These are phyloP conservation scores for Penicillium silybi DNA, from an alignment of 495 filamentous ascomycete genomes.

Conservation along the genomic window DNA sequence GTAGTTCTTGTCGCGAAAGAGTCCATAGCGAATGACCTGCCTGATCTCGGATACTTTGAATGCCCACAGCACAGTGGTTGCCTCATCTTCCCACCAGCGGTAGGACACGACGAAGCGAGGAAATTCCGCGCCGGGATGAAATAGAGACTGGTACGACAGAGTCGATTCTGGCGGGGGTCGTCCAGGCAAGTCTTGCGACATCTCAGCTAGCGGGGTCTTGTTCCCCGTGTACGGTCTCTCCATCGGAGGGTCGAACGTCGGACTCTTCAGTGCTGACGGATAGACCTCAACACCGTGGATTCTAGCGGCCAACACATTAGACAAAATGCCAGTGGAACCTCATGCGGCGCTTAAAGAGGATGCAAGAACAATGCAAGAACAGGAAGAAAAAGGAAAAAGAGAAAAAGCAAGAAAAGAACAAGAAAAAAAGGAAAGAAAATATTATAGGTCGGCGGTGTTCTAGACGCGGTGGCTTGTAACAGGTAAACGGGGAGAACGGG, in stretches of 20 bases:
- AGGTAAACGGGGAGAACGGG: not conserved
- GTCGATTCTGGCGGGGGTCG: constrained; percentile 5
- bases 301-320: constrained; percentile 11
- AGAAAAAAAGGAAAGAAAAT: not conserved
- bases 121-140: constrained; percentile 28
- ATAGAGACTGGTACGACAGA: constrained; percentile 32
- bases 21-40: constrained; percentile 36
- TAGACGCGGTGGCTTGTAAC: not conserved
- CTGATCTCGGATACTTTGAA: constrained; percentile 39
- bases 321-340: constrained; percentile 2
- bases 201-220: not conserved
- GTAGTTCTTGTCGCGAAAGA: constrained; percentile 33
- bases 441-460: not conserved
- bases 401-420: not conserved
- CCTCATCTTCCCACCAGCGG: constrained; percentile 46
- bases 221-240: not conserved
- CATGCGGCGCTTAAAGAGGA: constrained; percentile 9
- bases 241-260: constrained; percentile 5
- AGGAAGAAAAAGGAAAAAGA: too few relatives aligned
- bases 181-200: constrained; percentile 5
- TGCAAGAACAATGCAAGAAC: not conserved
- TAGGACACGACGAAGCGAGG: constrained; percentile 29
- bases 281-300: constrained; percentile 5
- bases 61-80: constrained; percentile 37
- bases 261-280: constrained; percentile 9